Conservation (phyloP, 352 stramenopile genomes). For the Lagenidium sp. region DNA sequence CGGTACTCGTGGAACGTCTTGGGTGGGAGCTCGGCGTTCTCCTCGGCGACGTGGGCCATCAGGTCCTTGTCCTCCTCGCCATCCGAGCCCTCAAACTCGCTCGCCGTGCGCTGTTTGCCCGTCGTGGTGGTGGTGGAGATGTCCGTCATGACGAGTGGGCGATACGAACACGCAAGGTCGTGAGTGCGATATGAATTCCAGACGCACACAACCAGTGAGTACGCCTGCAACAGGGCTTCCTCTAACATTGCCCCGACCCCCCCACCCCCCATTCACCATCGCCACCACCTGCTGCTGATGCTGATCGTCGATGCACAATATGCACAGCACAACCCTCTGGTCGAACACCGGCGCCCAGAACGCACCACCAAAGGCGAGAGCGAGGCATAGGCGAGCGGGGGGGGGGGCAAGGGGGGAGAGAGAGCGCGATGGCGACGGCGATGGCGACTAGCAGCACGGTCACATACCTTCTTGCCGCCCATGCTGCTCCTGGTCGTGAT, state of each 20-base stretch:
- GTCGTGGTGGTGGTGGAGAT: not conserved
- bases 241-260: too few species aligned
- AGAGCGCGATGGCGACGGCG: not conserved
- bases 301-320: too few species aligned
- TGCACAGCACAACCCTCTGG: too few species aligned
- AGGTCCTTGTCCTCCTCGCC: slow-evolving; percentile 12
- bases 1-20: slow-evolving; percentile 11
- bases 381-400: too few species aligned
- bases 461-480: slow-evolving; percentile 1
- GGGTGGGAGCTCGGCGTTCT: slow-evolving; percentile 5
- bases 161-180: not conserved
- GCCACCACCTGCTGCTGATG: too few species aligned
- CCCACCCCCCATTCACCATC: too few species aligned
- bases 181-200: not conserved
- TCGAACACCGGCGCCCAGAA: too few species aligned
- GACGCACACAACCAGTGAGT: too few species aligned
- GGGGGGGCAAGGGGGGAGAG: too few species aligned
- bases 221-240: too few species aligned
- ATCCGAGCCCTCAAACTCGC: slow-evolving; percentile 11
- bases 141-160: too few species aligned
- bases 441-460: not conserved
- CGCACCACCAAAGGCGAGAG: too few species aligned
- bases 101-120: slow-evolving; percentile 15
- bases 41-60: slow-evolving; percentile 9
- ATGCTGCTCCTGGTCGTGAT: not conserved